These are phyloP conservation scores for Melastoma malabathricum DNA, from an alignment of 345 rosid genomes.

Conservation along the genomic window DNA sequence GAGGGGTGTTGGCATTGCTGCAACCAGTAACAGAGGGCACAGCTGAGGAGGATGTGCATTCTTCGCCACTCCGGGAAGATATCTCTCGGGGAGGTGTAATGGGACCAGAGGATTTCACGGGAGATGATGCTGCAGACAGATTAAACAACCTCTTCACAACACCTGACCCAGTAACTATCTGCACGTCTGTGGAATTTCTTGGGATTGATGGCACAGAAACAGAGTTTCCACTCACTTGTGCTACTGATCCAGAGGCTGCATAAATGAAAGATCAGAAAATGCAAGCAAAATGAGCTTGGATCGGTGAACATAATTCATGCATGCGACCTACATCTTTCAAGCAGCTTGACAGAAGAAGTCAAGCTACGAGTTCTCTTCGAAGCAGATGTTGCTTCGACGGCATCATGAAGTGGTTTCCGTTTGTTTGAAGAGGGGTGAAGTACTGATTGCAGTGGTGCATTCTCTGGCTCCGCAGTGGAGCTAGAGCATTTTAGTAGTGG, in stretches of 20 bases:
- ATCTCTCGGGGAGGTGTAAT: slow-evolving; percentile 48
- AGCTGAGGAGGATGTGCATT: slow-evolving; percentile 21
- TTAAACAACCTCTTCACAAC: slow-evolving; percentile 67
- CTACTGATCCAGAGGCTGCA: slow-evolving; percentile 5
- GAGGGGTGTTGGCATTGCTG: slow-evolving; percentile 26
- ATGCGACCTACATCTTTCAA: slow-evolving; percentile 29
- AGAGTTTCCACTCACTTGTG: background rate
- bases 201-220: slow-evolving; percentile 7
- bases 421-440: slow-evolving; percentile 30
- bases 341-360: slow-evolving; percentile 13
- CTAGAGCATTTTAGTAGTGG: slow-evolving; percentile 24
- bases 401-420: slow-evolving; percentile 24
- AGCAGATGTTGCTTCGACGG: slow-evolving; percentile 19
- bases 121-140: slow-evolving; percentile 22
- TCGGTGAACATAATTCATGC: background rate
- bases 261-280: background rate
- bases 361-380: slow-evolving; percentile 32
- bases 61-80: slow-evolving; percentile 25
- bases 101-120: slow-evolving; percentile 36
- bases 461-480: slow-evolving; percentile 9
- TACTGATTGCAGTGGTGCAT: slow-evolving; percentile 15
- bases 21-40: slow-evolving; percentile 19
- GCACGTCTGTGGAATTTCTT: slow-evolving; percentile 9
- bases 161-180: slow-evolving; percentile 24
- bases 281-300: background rate